Base-by-base conservation (phyloP, 768 basidiomycete genomes). In the Leccinum uliginosum region DNA sequence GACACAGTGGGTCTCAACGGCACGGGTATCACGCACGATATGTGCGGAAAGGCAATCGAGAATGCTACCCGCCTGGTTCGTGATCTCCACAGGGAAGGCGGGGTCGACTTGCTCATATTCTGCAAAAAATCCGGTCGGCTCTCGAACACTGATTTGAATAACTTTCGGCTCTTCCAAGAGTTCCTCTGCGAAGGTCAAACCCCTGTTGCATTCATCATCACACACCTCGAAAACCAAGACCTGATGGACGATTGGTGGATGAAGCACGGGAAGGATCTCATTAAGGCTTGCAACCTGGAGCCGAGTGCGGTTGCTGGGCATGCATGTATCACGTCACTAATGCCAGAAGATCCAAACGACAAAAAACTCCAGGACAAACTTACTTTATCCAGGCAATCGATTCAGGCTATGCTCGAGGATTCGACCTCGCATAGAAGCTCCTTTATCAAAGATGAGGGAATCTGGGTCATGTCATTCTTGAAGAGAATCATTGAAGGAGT, bases 101-200 rank as follows among this genome's bases (percentile, higher is more conserved):
- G 76, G 3, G 61, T 78, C 29, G 72, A 69, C 61, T 65, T 79
- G 43, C 73, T 79, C 4, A 59, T 78, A 6, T 76, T 71, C 52
- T 71, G 70, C 61, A 72, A 73, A 54, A 65, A 67, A 14, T 52
- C 35, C 0, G 72, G 73, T 1, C 64, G 74, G 38, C 62, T 77
- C 53, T 62, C 61, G 19, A 50, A 62, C 6, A 58, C 70, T 4
- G 61, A 68, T 17, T 44, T 65, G 55, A 66, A 67, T 23, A 73
- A 64, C 59, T 76, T 75, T 60, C 61, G 55, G 44, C 60, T 76
- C 14, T 76, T 77, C 54, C 62, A 67, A 21, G 66, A 78, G 30
- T 66, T 75, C 43, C 70, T 79, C 27, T 78, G 78, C 59, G 67
- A 65, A 23, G 51, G 62, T 19, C 57, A 68, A 45, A 74, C 78